These are phyloP conservation scores for Gracilaria domingensis DNA, from an alignment of 23 red algal species.

Conservation along the genomic window DNA sequence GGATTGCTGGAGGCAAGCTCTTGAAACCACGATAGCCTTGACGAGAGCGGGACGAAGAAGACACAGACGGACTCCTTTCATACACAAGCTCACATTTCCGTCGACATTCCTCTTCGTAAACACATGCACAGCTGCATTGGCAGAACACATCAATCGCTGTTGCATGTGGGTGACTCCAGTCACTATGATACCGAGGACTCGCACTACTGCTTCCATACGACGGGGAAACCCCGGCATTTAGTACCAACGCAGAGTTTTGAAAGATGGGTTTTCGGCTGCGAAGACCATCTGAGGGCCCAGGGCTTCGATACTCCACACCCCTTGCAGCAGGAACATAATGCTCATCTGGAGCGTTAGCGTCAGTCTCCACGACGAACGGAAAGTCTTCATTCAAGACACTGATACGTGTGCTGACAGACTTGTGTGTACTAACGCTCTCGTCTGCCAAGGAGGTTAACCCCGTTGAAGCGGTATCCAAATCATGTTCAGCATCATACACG, in stretches of 20 bases:
- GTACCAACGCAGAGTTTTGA: conserved; percentile 58
- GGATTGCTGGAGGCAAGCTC: conserved; percentile 44
- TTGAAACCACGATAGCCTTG: conserved; percentile 41
- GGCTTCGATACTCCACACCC: not conserved
- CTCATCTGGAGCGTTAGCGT: not conserved
- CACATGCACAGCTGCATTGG: conserved; percentile 69
- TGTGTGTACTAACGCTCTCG: conserved; percentile 75
- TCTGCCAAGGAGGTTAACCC: conserved; percentile 72
- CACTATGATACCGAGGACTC: conserved; percentile 50
- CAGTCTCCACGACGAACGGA: conserved; percentile 49
- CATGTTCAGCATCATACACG: conserved; percentile 17
- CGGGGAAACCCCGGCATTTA: conserved; percentile 21
- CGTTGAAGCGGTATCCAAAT: conserved; percentile 54
- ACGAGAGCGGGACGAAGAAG: conserved; percentile 54
- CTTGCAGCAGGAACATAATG: not conserved
- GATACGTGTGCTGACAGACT: conserved; percentile 40
- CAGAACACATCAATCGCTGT: conserved; percentile 75
- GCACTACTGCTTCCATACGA: conserved; percentile 35
- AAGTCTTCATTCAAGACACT: conserved; percentile 15
- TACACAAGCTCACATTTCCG: conserved; percentile 57
- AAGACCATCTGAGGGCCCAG: not conserved
- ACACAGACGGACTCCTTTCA: conserved; percentile 59
- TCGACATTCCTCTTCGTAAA: conserved; percentile 76
- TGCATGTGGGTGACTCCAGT: conserved; percentile 73
- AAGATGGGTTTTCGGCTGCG: conserved; percentile 32